Evolutionary conservation across 768 basidiomycete genomes (phyloP), one percentile per base, ranked within the genome.

Genomic region (Leccinum uliginosum): DNA sequence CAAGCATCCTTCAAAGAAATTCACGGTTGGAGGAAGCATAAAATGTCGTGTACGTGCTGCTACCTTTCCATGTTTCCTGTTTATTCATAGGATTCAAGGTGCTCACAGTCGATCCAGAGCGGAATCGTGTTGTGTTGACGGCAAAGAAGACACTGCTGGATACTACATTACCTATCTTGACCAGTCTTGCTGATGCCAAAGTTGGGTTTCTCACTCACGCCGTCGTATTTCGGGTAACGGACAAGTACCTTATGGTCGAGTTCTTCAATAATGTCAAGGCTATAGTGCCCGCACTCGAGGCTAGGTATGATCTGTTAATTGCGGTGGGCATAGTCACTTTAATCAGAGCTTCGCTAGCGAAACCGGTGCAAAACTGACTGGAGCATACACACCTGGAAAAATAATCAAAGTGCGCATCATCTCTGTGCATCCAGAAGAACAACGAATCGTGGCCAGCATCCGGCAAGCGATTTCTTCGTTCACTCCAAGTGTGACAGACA

Each of bases 181-280:
- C 86, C 2, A 78, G 72, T 15, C 67, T 86, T 53, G 86, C 86
- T 34, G 87, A 92, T 55, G 85, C 83, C 34, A 77, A 82, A 65
- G 75, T 82, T 6, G 94, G 94, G 4, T 67, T 81, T 35, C 75
- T 96, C 24, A 81, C 89, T 0, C 84, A 94, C 67, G 95, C 86
- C 2, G 89, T 92, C 3, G 79, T 99, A 48, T 88, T 86, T 76
- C 91, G 86, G 68, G 77, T 91, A n/a, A 75, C 84, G 32, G 89
- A 91, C 15, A 94, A 87, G 67, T 79, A 85, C 58, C 74, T 95
- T 47, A 75, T 93, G 61, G 85, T 98, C 27, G 94, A 97, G 67
- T 91, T 97, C 63, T 99, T 88, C 69, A 95, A 93, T 59, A 89
- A 89, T 53, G 62, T 95, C 55, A 87, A 90, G 64, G 97, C 91